Evolutionary conservation across 2,329 filamentous ascomycete genomes (phyloP).

Genomic region (Fusarium multiceps): DNA sequence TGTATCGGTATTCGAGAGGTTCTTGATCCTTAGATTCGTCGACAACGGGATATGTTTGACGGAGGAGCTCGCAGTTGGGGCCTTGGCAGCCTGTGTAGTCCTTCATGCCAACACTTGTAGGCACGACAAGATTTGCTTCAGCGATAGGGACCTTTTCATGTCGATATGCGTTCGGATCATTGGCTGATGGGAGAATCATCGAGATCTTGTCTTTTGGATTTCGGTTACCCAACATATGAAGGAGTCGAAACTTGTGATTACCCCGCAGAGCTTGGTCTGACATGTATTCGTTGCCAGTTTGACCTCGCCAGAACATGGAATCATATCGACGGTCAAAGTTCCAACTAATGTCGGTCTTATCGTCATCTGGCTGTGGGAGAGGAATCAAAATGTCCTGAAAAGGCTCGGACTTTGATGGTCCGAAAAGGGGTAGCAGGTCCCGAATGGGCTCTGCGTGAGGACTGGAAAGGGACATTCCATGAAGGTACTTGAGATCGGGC

Average conservation of each 20-base stretch:
- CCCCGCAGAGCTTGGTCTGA: conserved; percentile 69
- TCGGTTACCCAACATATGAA: conserved; percentile 74
- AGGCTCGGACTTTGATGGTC: conserved; percentile 75
- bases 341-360: conserved; percentile 57
- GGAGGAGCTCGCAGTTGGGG: conserved; percentile 49
- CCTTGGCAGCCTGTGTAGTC: conserved; percentile 67
- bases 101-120: conserved; percentile 69
- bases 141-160: conserved; percentile 66
- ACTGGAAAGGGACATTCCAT: conserved; percentile 77
- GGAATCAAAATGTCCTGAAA: conserved; percentile 85
- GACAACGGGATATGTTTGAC: conserved; percentile 48
- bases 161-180: conserved; percentile 55
- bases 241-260: conserved; percentile 75
- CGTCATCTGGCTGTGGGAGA: conserved; percentile 56
- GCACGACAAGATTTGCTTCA: conserved; percentile 65
- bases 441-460: conserved; percentile 71
- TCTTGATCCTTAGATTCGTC: conserved; percentile 56
- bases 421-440: conserved; percentile 79
- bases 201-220: conserved; percentile 61
- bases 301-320: conserved; percentile 80
- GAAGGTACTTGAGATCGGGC: conserved; percentile 78
- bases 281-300: conserved; percentile 66
- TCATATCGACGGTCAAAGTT: conserved; percentile 72
- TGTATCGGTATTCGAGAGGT: conserved; percentile 74
- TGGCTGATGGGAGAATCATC: conserved; percentile 65